Percentiles rank a stretch among this genome's conserved stretches.
Conservation (phyloP, 1,139 yeast species). For the Yamadazyma taylorii region DNA sequence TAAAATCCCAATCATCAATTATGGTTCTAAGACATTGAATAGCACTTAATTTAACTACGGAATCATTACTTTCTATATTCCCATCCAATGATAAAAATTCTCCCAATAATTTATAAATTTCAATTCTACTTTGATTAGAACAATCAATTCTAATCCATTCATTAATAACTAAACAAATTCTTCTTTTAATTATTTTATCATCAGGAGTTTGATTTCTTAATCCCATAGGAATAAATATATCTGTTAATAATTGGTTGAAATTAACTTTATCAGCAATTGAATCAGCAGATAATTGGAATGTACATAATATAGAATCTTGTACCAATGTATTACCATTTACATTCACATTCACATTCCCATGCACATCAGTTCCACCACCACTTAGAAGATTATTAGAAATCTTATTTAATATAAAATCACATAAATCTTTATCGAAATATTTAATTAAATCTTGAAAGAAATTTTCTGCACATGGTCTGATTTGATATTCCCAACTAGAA, state of each 20-base stretch:
- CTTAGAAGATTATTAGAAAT: conserved; percentile 54
- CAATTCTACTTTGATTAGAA: conserved; percentile 55
- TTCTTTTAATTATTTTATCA: conserved; percentile 66
- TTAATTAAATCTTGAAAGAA: conserved; percentile 74
- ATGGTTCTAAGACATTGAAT: conserved; percentile 68
- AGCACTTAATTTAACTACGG: conserved; percentile 74
- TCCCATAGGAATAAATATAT: conserved; percentile 70
- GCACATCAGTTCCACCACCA: too few species aligned
- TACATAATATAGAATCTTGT: conserved; percentile 80
- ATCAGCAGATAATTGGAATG: conserved; percentile 74
- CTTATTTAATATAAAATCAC: conserved; percentile 61
- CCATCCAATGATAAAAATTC: conserved; percentile 42
- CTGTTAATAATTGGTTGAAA: conserved; percentile 58
- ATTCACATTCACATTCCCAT: too few species aligned
- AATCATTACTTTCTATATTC: conserved; percentile 51
- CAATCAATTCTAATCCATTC: conserved; percentile 81
- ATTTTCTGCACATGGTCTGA: conserved; percentile 86
- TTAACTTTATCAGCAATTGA: conserved; percentile 64
- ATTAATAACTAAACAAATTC: conserved; percentile 71
- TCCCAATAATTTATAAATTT: conserved; percentile 57
- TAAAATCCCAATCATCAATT: conserved; percentile 86
- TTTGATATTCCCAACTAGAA: conserved; percentile 78
- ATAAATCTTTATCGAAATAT: conserved; percentile 60
- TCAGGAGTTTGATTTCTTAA: conserved; percentile 44
- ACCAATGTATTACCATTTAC: conserved; percentile 58